phyloP scores from a whole-genome alignment of 441 rosid species.

The Euphorbia celastroides region DNA sequence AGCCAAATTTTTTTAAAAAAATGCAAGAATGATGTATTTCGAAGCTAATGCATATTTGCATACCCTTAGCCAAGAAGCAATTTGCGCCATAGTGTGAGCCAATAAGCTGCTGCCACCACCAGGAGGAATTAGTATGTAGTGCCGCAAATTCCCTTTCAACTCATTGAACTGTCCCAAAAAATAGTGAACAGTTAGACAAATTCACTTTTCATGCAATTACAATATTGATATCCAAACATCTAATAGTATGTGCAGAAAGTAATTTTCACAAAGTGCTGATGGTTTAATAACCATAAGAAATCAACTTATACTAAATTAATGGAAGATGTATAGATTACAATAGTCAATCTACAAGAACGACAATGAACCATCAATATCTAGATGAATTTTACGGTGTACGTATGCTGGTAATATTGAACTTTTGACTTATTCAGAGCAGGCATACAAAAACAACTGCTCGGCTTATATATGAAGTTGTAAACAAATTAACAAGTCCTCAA shows the following conservation, averaged over 20 bases:
- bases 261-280: background rate
- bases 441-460: conserved; percentile 16
- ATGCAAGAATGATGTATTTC: too few relatives aligned
- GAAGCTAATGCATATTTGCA: background rate
- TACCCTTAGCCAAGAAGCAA: conserved; percentile 93
- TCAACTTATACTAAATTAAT: background rate
- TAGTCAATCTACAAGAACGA: background rate
- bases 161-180: conserved; percentile 59
- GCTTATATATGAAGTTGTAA: conserved; percentile 62
- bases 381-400: background rate
- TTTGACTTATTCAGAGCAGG: background rate
- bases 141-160: conserved; percentile 76
- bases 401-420: background rate
- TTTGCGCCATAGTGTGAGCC: conserved; percentile 71
- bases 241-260: background rate
- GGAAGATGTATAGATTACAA: conserved; percentile 1
- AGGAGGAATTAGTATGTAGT: conserved; percentile 82
- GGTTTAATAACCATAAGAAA: conserved; percentile 1
- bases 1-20: too few relatives aligned
- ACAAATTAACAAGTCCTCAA: conserved; percentile 4
- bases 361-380: background rate
- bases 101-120: conserved; percentile 88
- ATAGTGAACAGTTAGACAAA: background rate
- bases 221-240: background rate
- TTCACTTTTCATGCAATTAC: background rate